phyloP scores from a whole-genome alignment of 148 eudicot genomes.

The Chenopodium quinoa region DNA sequence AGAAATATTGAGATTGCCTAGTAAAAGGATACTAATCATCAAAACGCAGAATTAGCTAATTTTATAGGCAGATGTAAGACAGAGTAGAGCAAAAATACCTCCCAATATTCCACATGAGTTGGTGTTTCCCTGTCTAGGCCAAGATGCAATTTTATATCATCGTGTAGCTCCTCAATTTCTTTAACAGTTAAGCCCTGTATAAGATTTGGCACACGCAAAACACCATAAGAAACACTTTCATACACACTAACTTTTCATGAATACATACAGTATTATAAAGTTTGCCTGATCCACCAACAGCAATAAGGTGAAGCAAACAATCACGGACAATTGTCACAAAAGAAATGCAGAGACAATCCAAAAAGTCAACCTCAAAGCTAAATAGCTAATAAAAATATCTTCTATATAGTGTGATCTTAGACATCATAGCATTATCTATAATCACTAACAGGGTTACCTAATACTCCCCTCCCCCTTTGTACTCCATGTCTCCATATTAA shows the following conservation, averaged over 20 bases:
- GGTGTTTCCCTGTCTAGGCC: conserved; percentile 82
- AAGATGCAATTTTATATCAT: conserved; percentile 88
- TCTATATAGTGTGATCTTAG: neutral
- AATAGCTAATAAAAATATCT: neutral
- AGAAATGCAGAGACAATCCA: neutral
- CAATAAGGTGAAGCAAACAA: neutral
- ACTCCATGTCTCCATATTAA: too few species aligned
- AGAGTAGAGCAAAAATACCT: conserved; percentile 36
- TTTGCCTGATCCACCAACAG: neutral
- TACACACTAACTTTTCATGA: neutral
- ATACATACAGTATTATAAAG: too few species aligned
- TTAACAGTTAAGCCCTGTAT: conserved; percentile 82
- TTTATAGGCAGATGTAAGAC: neutral
- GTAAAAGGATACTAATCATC: neutral
- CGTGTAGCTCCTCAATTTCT: conserved; percentile 91
- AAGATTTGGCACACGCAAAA: conserved; percentile 10
- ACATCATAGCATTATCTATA: too few species aligned
- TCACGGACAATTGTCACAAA: neutral
- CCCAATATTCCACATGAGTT: conserved; percentile 81
- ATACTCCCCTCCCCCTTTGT: too few species aligned
- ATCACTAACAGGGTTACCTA: too few species aligned
- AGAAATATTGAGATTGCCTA: neutral
- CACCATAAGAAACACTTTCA: neutral
- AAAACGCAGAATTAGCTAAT: neutral
- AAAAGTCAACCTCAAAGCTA: neutral